A percentile compares a stretch with the other conserved stretches of the same genome.
phyloP scores from a whole-genome alignment of 495 filamentous ascomycete species.

The Barbatosphaeria neglecta region DNA sequence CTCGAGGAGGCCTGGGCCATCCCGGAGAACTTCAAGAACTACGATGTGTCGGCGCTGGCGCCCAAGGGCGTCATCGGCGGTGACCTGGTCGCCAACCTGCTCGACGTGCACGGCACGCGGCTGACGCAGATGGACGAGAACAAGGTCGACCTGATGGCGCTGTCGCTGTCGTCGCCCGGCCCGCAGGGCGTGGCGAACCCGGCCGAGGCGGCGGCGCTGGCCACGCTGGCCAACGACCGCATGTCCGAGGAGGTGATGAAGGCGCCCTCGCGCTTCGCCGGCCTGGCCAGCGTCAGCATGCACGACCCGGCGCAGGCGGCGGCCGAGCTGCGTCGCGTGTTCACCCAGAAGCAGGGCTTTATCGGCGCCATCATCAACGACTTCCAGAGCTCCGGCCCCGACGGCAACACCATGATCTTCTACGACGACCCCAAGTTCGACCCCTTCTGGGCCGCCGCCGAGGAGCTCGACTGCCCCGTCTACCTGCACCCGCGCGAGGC shows the following conservation, averaged over 20 bases:
- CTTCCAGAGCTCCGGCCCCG: slow-evolving; percentile 28
- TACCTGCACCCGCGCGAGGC: slow-evolving; percentile 45
- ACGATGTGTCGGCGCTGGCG: slow-evolving; percentile 10
- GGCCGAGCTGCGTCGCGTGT: slow-evolving; percentile 34
- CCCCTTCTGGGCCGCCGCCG: slow-evolving; percentile 33
- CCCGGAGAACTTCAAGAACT: slow-evolving; percentile 12
- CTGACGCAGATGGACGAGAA: slow-evolving; percentile 15
- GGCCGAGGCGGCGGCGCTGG: slow-evolving; percentile 9
- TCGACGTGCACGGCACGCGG: slow-evolving; percentile 13
- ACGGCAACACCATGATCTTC: slow-evolving; percentile 19
- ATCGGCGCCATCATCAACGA: slow-evolving; percentile 46
- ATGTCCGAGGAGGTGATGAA: slow-evolving; percentile 36
- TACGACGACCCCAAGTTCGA: slow-evolving; percentile 34
- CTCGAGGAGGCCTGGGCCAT: slow-evolving; percentile 17
- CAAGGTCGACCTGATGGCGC: slow-evolving; percentile 14
- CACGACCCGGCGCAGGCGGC: slow-evolving; percentile 31
- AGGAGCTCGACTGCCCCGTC: slow-evolving; percentile 42
- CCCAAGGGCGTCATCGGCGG: slow-evolving; percentile 13
- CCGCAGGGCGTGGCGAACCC: slow-evolving; percentile 9
- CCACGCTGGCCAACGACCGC: slow-evolving; percentile 36
- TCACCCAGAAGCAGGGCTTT: slow-evolving; percentile 31
- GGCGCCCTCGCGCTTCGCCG: slow-evolving; percentile 37
- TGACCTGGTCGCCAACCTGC: slow-evolving; percentile 11
- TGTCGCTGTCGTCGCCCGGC: slow-evolving; percentile 13
- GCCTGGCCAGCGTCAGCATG: slow-evolving; percentile 44